These are phyloP conservation scores for Plenodomus tracheiphilus DNA, from an alignment of 2,329 filamentous ascomycete species.

Conservation along the genomic window DNA sequence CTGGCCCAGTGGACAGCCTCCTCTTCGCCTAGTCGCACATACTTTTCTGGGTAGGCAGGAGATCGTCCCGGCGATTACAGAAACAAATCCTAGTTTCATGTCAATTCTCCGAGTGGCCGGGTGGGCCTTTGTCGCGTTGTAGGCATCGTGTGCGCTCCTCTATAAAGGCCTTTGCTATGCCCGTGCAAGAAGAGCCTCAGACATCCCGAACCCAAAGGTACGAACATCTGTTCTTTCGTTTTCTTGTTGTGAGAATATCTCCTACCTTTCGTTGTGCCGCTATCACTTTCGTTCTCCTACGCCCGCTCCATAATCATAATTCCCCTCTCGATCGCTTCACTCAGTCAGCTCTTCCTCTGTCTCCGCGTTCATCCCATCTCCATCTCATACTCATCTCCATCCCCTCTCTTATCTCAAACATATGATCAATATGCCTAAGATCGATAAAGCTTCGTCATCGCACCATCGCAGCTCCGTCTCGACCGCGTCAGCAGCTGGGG, in stretches of 20 bases:
- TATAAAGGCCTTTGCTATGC: slow-evolving; percentile 37
- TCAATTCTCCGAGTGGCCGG: slow-evolving; percentile 41
- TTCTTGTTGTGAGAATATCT: slow-evolving; percentile 36
- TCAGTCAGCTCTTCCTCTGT: slow-evolving; percentile 20
- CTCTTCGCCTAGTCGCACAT: slow-evolving; percentile 34
- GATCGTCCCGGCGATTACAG: slow-evolving; percentile 45
- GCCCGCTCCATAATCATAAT: slow-evolving; percentile 38
- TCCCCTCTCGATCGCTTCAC: slow-evolving; percentile 29
- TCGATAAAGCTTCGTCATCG: slow-evolving; percentile 38
- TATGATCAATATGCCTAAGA: slow-evolving; percentile 52
- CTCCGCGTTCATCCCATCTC: slow-evolving; percentile 16
- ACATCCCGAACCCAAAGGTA: slow-evolving; percentile 31
- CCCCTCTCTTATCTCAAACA: slow-evolving; percentile 12
- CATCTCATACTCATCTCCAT: slow-evolving; percentile 16
- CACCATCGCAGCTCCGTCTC: slow-evolving; percentile 35
- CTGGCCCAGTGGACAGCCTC: slow-evolving; percentile 35
- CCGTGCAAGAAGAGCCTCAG: slow-evolving; percentile 22
- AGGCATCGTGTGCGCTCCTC: slow-evolving; percentile 31
- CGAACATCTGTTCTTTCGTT: slow-evolving; percentile 39
- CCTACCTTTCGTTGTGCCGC: slow-evolving; percentile 35
- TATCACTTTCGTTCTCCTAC: slow-evolving; percentile 36
- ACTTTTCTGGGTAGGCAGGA: slow-evolving; percentile 28
- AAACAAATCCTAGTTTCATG: slow-evolving; percentile 46
- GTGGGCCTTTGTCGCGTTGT: slow-evolving; percentile 30
- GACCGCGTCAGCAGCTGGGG: slow-evolving; percentile 35